Conservation (phyloP, 1,284 basidiomycete species). For the Irpex sp. region DNA sequence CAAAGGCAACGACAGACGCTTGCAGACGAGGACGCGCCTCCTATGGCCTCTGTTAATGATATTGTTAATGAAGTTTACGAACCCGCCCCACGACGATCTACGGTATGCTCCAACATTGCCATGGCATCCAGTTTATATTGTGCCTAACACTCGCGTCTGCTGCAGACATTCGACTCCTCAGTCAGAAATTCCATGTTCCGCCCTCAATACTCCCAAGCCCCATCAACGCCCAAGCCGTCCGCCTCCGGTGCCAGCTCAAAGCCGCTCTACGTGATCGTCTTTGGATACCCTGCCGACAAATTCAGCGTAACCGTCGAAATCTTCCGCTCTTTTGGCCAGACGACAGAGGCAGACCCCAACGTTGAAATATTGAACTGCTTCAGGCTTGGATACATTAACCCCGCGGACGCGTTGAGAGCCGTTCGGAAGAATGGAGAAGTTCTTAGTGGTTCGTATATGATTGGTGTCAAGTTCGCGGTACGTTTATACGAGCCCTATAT, state of each 20-base stretch:
- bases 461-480: slow-evolving; percentile 79
- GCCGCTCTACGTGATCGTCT: slow-evolving; percentile 62
- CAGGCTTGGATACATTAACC: slow-evolving; percentile 63
- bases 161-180: slow-evolving; percentile 26
- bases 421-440: slow-evolving; percentile 77
- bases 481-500: slow-evolving; percentile 25
- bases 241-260: slow-evolving; percentile 25
- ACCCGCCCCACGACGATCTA: slow-evolving; percentile 37
- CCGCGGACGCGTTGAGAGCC: slow-evolving; percentile 69
- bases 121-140: slow-evolving; percentile 19
- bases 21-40: slow-evolving; percentile 72
- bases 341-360: slow-evolving; percentile 63
- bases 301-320: slow-evolving; percentile 67
- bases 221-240: slow-evolving; percentile 28
- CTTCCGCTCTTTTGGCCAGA: slow-evolving; percentile 62
- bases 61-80: slow-evolving; percentile 58
- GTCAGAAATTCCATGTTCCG: slow-evolving; percentile 22
- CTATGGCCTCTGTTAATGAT: slow-evolving; percentile 65
- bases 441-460: slow-evolving; percentile 71
- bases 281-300: slow-evolving; percentile 73
- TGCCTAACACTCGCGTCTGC: slow-evolving; percentile 15
- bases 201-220: slow-evolving; percentile 21
- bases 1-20: slow-evolving; percentile 54
- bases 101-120: slow-evolving; percentile 34
- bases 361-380: slow-evolving; percentile 68